These are phyloP conservation scores for Kwoniella dejecticola DNA, from an alignment of 768 basidiomycete genomes.

Conservation along the genomic window DNA sequence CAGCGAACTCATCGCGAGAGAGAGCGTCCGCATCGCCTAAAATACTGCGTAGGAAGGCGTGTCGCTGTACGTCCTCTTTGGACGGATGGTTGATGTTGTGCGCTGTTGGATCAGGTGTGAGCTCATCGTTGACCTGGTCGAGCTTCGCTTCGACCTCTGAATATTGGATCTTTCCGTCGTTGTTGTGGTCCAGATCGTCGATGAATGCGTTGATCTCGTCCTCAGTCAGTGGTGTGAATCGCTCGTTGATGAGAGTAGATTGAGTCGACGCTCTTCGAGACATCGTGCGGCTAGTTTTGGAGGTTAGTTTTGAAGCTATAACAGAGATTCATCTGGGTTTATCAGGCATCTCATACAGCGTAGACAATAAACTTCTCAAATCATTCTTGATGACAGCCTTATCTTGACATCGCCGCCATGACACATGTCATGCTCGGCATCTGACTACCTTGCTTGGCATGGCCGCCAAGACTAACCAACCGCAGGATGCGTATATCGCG, in stretches of 20 bases:
- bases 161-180: constrained; percentile 30
- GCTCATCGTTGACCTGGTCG: constrained; percentile 30
- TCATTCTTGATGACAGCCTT: no score
- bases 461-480: no score
- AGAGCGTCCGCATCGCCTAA: constrained; percentile 17
- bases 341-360: no score
- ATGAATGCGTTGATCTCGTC: constrained; percentile 34
- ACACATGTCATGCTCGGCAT: no score
- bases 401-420: no score
- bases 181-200: constrained; percentile 33
- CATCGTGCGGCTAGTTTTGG: no score
- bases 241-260: background rate
- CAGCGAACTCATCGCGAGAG: constrained; percentile 17
- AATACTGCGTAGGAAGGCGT: constrained; percentile 25
- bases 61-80: constrained; percentile 17
- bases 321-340: no score
- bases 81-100: constrained; percentile 28
- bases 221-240: constrained; percentile 9
- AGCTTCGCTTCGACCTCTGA: constrained; percentile 25
- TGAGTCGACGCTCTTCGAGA: background rate
- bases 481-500: no score
- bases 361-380: no score
- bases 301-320: no score
- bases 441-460: no score
- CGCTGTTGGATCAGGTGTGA: constrained; percentile 15